Conservation (phyloP, 306 rosid genomes). For the Ormosia emarginata region DNA sequence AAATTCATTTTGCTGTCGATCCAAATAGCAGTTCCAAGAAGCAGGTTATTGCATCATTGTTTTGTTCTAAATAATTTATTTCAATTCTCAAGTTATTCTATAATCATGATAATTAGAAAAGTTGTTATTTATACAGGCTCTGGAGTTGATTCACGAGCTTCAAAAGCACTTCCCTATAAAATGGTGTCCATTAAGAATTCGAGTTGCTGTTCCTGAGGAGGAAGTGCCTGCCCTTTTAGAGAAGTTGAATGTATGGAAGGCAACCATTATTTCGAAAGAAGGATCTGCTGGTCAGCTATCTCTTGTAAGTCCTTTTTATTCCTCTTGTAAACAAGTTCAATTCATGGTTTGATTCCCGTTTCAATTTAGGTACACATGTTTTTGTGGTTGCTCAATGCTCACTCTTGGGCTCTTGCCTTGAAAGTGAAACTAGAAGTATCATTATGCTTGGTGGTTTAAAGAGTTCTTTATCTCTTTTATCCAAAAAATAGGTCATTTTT, state of each 20-base stretch:
- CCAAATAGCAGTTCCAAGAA: conserved; percentile 78
- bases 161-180: conserved; percentile 88
- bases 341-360: background rate
- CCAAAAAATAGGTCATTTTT: background rate
- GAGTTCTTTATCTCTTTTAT: background rate
- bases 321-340: background rate
- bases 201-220: conserved; percentile 54
- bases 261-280: conserved; percentile 60
- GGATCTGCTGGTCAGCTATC: conserved; percentile 61
- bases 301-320: conserved; percentile 45
- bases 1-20: conserved; percentile 88
- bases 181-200: conserved; percentile 82
- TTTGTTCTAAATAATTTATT: background rate
- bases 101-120: background rate
- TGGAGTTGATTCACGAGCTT: conserved; percentile 95
- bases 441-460: conserved; percentile 2
- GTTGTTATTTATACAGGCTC: conserved; percentile 55
- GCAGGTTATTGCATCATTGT: conserved; percentile 48
- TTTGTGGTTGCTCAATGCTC: background rate
- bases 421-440: background rate
- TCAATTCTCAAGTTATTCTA: background rate
- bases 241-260: conserved; percentile 69
- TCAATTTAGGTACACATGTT: background rate
- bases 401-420: background rate
- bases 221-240: conserved; percentile 51